Conservation (phyloP, 2,329 filamentous ascomycete species). For the Diaporthe velutina region DNA sequence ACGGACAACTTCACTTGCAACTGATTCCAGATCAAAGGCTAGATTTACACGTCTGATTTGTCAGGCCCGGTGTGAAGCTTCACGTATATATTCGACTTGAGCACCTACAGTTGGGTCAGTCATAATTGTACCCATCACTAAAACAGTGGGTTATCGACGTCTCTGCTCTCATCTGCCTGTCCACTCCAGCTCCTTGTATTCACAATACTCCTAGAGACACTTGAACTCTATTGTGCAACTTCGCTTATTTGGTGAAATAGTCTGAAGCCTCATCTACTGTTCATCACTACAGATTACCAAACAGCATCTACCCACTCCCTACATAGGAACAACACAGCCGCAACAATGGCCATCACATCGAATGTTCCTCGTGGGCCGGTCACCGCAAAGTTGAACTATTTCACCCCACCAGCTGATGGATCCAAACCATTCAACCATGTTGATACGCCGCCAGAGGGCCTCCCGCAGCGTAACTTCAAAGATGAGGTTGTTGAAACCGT, state of each 20-base stretch:
- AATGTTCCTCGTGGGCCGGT: constrained; percentile 70
- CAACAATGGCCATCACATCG: constrained; percentile 56
- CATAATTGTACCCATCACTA: background rate
- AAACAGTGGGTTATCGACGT: background rate
- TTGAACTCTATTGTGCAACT: no score
- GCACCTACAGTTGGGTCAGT: background rate
- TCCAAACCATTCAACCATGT: constrained; percentile 75
- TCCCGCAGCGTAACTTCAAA: constrained; percentile 75
- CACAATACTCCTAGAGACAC: background rate
- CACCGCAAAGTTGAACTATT: constrained; percentile 75
- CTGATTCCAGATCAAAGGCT: background rate
- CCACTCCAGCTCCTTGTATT: background rate
- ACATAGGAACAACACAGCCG: background rate
- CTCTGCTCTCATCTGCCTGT: background rate
- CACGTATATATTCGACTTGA: constrained; percentile 16
- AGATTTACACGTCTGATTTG: background rate
- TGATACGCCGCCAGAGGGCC: constrained; percentile 70
- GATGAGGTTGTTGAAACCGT: constrained; percentile 62
- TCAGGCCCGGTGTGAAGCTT: background rate
- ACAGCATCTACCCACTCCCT: background rate
- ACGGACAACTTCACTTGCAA: background rate
- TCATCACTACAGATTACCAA: background rate
- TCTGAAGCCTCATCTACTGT: background rate
- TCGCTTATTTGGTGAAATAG: background rate
- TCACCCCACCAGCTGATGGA: constrained; percentile 70